Conservation (phyloP, 306 rosid species). For the Quercus aquifolioides region DNA sequence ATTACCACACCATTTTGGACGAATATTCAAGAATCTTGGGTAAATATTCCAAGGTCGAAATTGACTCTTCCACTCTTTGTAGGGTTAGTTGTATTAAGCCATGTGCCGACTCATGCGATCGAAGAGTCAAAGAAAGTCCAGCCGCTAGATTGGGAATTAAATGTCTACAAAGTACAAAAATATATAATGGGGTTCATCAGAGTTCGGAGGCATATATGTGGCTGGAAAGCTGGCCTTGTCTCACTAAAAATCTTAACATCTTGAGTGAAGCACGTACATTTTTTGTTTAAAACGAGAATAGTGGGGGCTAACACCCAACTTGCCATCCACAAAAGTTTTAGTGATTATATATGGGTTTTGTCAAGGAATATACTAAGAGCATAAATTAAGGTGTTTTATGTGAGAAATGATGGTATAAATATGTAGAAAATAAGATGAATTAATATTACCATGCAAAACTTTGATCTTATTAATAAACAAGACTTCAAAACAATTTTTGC, state of each 20-base stretch:
- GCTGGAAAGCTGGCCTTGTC: not conserved
- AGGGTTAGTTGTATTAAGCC: conserved; percentile 13
- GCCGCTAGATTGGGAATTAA: not conserved
- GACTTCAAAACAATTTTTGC: too few species aligned
- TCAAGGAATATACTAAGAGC: too few species aligned
- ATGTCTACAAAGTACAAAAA: not conserved
- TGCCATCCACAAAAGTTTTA: not conserved
- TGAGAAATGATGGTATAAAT: too few species aligned
- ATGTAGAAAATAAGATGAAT: too few species aligned
- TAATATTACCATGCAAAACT: too few species aligned
- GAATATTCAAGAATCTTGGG: not conserved
- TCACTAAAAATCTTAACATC: not conserved
- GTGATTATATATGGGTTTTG: too few species aligned
- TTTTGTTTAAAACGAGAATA: not conserved
- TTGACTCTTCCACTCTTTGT: not conserved
- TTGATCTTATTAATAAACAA: too few species aligned
- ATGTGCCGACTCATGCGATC: conserved; percentile 19
- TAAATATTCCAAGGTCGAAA: not conserved
- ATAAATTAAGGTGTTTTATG: too few species aligned
- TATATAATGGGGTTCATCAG: not conserved
- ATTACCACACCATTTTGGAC: not conserved
- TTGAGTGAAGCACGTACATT: not conserved
- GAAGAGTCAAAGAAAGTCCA: not conserved
- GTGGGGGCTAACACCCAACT: not conserved
- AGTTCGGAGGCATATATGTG: not conserved